Percentiles rank a stretch among this genome's conserved stretches.
Evolutionary conservation across 129 eudicot genomes (phyloP).

Genomic region (Heracleum sosnowskyi): DNA sequence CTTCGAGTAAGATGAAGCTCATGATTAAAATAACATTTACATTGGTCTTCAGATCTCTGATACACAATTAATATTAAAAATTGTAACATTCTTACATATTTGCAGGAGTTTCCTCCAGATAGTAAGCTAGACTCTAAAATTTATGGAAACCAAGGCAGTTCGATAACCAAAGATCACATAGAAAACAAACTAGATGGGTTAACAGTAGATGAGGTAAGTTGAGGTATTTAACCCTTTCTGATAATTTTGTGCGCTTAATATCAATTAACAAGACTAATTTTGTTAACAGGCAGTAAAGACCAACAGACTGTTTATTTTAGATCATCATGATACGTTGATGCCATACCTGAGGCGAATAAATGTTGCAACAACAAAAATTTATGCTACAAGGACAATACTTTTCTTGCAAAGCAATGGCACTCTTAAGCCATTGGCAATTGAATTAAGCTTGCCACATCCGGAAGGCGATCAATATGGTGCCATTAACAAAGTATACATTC

Average conservation of each 20-base stretch:
- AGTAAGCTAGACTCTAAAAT: slow-evolving; percentile 33
- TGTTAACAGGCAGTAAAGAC: slow-evolving; percentile 23
- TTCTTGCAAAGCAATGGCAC: slow-evolving; percentile 38
- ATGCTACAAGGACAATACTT: slow-evolving; percentile 47
- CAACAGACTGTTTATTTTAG: slow-evolving; percentile 37
- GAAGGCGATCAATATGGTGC: slow-evolving; percentile 33
- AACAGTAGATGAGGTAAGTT: slow-evolving; percentile 28
- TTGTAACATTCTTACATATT: not conserved
- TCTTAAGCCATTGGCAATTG: slow-evolving; percentile 37
- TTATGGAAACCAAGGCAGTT: slow-evolving; percentile 40
- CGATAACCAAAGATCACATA: slow-evolving; percentile 27
- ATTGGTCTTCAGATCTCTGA: no score
- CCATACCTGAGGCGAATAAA: slow-evolving; percentile 48
- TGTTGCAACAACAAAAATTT: slow-evolving; percentile 23
- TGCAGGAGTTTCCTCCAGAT: slow-evolving; percentile 41
- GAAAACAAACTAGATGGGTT: slow-evolving; percentile 29
- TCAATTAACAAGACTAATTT: no score
- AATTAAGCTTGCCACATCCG: slow-evolving; percentile 40
- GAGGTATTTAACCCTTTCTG: not conserved
- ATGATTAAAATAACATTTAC: no score
- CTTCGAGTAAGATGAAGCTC: slow-evolving; percentile 3
- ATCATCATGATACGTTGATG: slow-evolving; percentile 42
- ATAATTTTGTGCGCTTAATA: not conserved
- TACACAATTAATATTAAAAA: no score
- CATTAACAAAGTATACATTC: slow-evolving; percentile 27